Conservation (phyloP, 2,329 filamentous ascomycete species). For the Scedosporium minutisporum region DNA sequence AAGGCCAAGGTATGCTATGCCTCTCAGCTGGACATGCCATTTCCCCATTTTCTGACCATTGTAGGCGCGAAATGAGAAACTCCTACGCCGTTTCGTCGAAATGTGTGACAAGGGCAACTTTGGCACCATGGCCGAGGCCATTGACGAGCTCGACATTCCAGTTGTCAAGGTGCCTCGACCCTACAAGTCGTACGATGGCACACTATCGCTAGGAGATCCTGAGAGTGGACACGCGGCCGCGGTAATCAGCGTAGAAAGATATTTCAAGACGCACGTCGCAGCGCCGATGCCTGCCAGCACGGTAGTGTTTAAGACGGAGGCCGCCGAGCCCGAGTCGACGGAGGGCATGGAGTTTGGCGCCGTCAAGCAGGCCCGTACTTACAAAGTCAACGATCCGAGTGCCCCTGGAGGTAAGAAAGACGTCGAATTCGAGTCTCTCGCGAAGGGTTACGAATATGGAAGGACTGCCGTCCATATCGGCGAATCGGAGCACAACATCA, state of each 20-base stretch:
- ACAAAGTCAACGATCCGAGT: conserved; percentile 67
- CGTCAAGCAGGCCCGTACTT: conserved; percentile 70
- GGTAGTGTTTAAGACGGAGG: conserved; percentile 54
- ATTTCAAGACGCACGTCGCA: conserved; percentile 75
- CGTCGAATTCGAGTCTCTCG: conserved; percentile 70
- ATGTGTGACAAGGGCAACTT: conserved; percentile 59
- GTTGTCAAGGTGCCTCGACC: conserved; percentile 67
- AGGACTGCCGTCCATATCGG: conserved; percentile 84
- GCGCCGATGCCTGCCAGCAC: conserved; percentile 66
- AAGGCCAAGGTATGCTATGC: conserved; percentile 47
- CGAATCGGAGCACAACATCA: conserved; percentile 77
- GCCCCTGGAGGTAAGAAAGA: conserved; percentile 72
- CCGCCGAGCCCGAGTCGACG: conserved; percentile 36
- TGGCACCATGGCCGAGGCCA: conserved; percentile 79
- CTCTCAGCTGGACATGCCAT: background rate
- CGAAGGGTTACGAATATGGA: conserved; percentile 92
- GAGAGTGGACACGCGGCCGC: conserved; percentile 65
- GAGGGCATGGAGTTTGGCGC: conserved; percentile 50
- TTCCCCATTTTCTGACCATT: background rate
- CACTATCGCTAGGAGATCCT: conserved; percentile 69
- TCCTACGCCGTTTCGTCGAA: conserved; percentile 55
- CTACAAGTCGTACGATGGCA: conserved; percentile 69
- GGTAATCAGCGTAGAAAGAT: conserved; percentile 80
- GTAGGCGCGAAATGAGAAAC: conserved; percentile 55
- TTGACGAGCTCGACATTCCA: conserved; percentile 69